Conservation (phyloP, 768 basidiomycete species). For the Pleurotus cornucopiae region DNA sequence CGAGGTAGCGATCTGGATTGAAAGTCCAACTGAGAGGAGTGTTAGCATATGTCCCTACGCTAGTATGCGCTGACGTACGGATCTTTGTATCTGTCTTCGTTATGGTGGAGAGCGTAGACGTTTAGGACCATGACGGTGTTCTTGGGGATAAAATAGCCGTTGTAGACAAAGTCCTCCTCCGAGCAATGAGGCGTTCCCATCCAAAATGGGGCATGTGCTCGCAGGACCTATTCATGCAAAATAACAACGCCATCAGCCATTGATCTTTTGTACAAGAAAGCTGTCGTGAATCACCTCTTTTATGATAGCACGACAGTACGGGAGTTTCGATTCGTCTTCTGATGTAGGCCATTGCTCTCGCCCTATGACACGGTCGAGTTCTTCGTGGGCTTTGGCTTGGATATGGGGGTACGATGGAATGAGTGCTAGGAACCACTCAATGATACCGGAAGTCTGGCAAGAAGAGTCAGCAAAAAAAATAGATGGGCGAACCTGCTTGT, state of each 20-base stretch:
- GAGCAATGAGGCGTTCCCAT: constrained; percentile 15
- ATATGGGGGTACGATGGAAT: constrained; percentile 17
- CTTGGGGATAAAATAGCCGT: constrained; percentile 19
- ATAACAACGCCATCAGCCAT: not conserved
- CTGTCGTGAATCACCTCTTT: constrained; percentile 15
- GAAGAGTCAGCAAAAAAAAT: not conserved
- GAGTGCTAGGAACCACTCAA: constrained; percentile 21
- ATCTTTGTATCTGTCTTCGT: constrained; percentile 22
- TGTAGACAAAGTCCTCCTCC: constrained; percentile 19
- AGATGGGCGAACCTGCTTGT: not conserved
- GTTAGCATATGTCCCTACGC: not conserved
- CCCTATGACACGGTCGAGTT: constrained; percentile 18
- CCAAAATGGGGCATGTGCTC: constrained; percentile 15
- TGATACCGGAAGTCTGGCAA: constrained; percentile 15
- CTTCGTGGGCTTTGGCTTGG: constrained; percentile 14
- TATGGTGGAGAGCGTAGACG: constrained; percentile 15
- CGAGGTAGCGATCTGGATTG: constrained; percentile 32
- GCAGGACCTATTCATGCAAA: not conserved
- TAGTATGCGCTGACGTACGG: constrained; percentile 12
- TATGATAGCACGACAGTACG: constrained; percentile 21
- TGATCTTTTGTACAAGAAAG: not conserved
- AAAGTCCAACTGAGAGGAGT: constrained; percentile 14
- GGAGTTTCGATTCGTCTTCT: constrained; percentile 17
- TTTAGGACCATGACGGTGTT: constrained; percentile 20
- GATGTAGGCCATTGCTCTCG: constrained; percentile 16